These are phyloP conservation scores for Obba rivulosa DNA, from an alignment of 768 basidiomycete species.

Conservation along the genomic window DNA sequence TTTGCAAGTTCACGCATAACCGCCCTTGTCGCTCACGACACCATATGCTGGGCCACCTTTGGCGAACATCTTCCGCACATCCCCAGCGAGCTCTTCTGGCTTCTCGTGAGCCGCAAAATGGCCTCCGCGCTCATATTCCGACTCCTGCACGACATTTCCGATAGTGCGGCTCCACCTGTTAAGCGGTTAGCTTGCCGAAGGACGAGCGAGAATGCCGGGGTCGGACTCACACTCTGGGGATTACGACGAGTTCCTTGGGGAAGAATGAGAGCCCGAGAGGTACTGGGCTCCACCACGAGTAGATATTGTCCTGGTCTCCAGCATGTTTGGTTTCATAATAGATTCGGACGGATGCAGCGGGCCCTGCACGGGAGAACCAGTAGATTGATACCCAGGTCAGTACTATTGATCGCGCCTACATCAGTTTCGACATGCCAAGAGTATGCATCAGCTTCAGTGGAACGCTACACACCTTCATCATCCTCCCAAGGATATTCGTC, in stretches of 20 bases:
- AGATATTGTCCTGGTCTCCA: background rate
- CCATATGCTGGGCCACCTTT: slow-evolving; percentile 21
- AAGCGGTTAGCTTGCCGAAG: background rate
- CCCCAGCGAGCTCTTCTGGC: slow-evolving; percentile 20
- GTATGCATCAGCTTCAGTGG: too few species aligned
- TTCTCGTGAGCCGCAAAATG: slow-evolving; percentile 27
- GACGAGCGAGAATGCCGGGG: background rate
- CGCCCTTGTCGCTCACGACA: slow-evolving; percentile 11
- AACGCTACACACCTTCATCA: slow-evolving; percentile 37
- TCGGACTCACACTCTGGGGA: slow-evolving; percentile 16
- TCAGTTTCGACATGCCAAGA: background rate
- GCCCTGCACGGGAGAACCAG: slow-evolving; percentile 54
- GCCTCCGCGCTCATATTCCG: slow-evolving; percentile 19
- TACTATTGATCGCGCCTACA: slow-evolving; percentile 27
- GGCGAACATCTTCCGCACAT: slow-evolving; percentile 25
- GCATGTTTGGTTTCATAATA: slow-evolving; percentile 41
- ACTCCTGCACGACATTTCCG: slow-evolving; percentile 22
- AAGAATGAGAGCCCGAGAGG: slow-evolving; percentile 27
- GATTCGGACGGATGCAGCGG: slow-evolving; percentile 51
- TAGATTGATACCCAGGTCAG: slow-evolving; percentile 58
- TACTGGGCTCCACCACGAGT: slow-evolving; percentile 10
- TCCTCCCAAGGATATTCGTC: slow-evolving; percentile 51
- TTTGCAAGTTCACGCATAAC: slow-evolving; percentile 3
- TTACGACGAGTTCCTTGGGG: slow-evolving; percentile 20
- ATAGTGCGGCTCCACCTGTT: slow-evolving; percentile 17